A percentile compares a stretch with the other conserved stretches of the same genome.
Conservation (phyloP, 202 grass and related monocot species). For the Schoenoplectus tabernaemontani region DNA sequence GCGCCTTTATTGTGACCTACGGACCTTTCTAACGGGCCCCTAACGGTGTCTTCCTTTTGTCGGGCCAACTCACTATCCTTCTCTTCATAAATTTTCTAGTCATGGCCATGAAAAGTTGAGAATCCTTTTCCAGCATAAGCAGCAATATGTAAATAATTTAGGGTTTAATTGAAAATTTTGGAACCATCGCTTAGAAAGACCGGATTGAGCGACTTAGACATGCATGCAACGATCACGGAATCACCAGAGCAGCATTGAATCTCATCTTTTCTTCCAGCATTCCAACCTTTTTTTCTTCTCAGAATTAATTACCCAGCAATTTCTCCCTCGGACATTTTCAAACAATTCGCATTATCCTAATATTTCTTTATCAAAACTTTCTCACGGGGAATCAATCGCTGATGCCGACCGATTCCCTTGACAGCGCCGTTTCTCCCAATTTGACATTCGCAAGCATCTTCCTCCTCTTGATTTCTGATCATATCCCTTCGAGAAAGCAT, state of each 20-base stretch:
- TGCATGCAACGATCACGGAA: constrained; percentile 17
- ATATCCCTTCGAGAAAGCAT: not conserved
- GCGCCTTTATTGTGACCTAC: no score
- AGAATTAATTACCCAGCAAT: not conserved
- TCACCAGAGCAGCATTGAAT: not conserved
- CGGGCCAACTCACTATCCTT: no score
- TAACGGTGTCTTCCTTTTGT: no score
- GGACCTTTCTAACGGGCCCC: no score
- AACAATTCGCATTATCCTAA: not conserved
- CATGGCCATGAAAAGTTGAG: no score
- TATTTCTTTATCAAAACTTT: not conserved
- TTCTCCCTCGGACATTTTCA: not conserved
- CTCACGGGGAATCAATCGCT: constrained; percentile 9
- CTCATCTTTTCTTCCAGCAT: not conserved
- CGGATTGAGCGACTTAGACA: not conserved
- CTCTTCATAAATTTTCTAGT: no score
- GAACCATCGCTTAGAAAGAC: not conserved
- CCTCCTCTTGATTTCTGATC: not conserved
- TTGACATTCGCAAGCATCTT: not conserved
- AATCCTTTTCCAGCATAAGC: no score
- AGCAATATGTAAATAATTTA: no score
- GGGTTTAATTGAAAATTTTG: not conserved
- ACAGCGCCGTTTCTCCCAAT: constrained; percentile 20
- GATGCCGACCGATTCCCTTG: constrained; percentile 30
- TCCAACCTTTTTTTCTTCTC: not conserved